Evolutionary conservation across 2,329 filamentous ascomycete genomes (phyloP), one percentile per base, ranked within the genome.

Genomic region (Colletotrichum karsti): DNA sequence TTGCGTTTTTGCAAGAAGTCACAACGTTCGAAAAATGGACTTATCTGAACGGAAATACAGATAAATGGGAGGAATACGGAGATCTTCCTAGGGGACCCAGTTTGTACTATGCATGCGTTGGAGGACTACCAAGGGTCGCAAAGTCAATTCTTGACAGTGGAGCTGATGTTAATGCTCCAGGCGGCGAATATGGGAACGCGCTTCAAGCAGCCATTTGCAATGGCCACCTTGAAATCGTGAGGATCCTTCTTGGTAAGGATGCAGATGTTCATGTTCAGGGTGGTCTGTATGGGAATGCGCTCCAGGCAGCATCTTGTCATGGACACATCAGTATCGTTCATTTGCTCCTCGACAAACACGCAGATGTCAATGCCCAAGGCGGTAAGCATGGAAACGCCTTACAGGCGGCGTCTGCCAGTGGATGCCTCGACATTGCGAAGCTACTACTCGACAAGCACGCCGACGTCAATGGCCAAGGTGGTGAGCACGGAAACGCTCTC

Each of bases 1-100:
- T 67, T n/a, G 48, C n/a, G 7, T 73, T 73, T 28, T 28, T 74
- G 28, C 44, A 58, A 41, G 35, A 60, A 4, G 54, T 71, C 8
- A 28, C 12, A 8, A 67, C 66, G 18, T 72, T 71, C 24, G 46
- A 60, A 18, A 62, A 39, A 13, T 65, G 67, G 72, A 71, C 44
- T 39, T 69, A 20, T 35, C 44, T 24, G 18, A 58, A n/a, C n/a
- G n/a, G 5, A 20, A 30, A 12, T 4, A 7, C 5, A 58, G n/a
- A n/a, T n/a, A n/a, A n/a, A n/a, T n/a, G n/a, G n/a, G n/a, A n/a
- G n/a, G n/a, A n/a, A n/a, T n/a, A n/a, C n/a, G n/a, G n/a, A n/a
- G n/a, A 5, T 30, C 9, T 5, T 30, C n/a, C n/a, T n/a, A n/a
- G n/a, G n/a, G n/a, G 28, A 9, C 6, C 9, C 28, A 30, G 9